Base-by-base conservation (phyloP, 306 rosid genomes). In the Bauhinia variegata region DNA sequence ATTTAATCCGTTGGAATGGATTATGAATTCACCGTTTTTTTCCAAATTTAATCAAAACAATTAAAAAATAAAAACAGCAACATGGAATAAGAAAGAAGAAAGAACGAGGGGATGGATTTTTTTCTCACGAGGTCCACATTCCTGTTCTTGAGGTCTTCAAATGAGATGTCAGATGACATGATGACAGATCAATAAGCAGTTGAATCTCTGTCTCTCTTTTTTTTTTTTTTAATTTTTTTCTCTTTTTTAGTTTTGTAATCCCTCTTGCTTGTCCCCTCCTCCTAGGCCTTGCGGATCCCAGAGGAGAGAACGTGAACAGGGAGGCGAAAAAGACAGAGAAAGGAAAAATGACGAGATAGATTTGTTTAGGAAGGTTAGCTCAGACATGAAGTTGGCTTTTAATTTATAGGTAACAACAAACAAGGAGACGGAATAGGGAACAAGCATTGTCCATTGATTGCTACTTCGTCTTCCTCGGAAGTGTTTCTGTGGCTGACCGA, bases 61-160 rank as follows among this genome's bases (percentile, higher is more conserved):
- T n/a, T n/a, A n/a, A n/a, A n/a, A n/a, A n/a, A n/a, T n/a, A n/a
- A n/a, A n/a, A n/a, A n/a, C n/a, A n/a, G n/a, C n/a, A n/a, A n/a
- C n/a, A n/a, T n/a, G n/a, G n/a, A 14, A 5, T 7, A 19, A 8
- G 18, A 48, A 10, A 12, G 3, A 53, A 51, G 9, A 16, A 46
- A 17, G 1, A 13, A 60, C 5, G 30, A 38, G 11, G 3, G 31
- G 23, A n/a, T 19, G 5, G 4, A 11, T 4, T 15, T 38, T 56
- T 42, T 47, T 4, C 91, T 74, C 84, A 91, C 97, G 31, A 91
- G 95, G 70, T 87, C 95, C 5, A 88, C 75, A 32, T 61, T 84
- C 75, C 88, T 95, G 4, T 80, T 88, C 82, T 73, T 86, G 63
- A 88, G 85, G 12, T 86, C 88, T 11, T 91, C 97, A 37, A 88